Base-by-base conservation (phyloP, 2,329 filamentous ascomycete species). In the Alternaria hordeiaustralica region DNA sequence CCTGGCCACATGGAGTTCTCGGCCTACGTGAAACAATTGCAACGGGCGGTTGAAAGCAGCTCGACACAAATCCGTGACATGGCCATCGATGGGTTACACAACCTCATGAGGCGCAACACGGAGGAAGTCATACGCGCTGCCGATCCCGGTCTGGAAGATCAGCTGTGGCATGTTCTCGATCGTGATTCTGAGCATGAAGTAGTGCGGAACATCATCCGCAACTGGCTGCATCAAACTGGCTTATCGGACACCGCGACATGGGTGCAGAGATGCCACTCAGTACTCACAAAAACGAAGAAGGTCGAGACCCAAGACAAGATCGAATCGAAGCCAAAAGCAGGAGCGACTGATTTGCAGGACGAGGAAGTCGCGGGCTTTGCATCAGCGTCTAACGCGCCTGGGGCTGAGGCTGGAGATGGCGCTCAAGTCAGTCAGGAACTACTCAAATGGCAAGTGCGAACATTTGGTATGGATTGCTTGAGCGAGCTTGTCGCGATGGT, bases 301-400 rank as follows among this genome's bases (percentile, higher is more conserved):
- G 92, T 91, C 74, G 86, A 89, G 45, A 86, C 88, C 26, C 84
- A 87, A 46, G 78, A 83, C 6, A 81, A 81, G 18, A 76, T 79
- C 11, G 81, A 84, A 5, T 79, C 83, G 11, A 87, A 84, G 71
- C 77, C 81, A 7, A 85, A 83, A 54, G 83, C 65, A n/a, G 84
- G 74, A 5, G 84, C 87, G 12, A 86, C 92, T n/a, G 96, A 99
- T 71, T 82, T 98, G 0, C 92, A 95, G 66, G 96, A 99, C 76
- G 96, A 99, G 77, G 96, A 99, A 78, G 95, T 97, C 36, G 96
- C 96, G 56, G 96, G 96, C 0, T 98, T 99, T 75, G 94, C 94
- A 30, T 88, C 90, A n/a, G 89, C 91, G 2, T 86, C 86, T 26
- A 90, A 89, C 25, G 87, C 84, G 4, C 83, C 78, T 8, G 82